Percentiles rank a stretch among this genome's conserved stretches.
Evolutionary conservation across 2,329 filamentous ascomycete genomes (phyloP).

Genomic region (Chalaropsis thielavioides): DNA sequence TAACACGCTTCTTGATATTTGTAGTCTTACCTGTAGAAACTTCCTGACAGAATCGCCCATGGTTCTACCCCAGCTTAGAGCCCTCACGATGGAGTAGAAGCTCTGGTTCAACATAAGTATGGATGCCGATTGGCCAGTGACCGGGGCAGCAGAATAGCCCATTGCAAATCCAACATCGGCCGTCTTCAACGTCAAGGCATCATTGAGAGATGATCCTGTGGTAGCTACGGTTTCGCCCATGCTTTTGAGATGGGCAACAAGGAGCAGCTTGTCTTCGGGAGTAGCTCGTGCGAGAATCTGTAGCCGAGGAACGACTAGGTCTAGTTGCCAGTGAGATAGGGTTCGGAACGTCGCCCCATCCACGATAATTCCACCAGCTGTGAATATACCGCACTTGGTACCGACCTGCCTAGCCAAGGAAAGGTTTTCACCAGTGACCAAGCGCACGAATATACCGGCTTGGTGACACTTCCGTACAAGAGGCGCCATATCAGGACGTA

Average conservation of each 20-base stretch:
- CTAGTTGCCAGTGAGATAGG: constrained; percentile 34
- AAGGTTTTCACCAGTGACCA: constrained; percentile 40
- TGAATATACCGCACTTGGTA: constrained; percentile 42
- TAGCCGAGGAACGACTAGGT: constrained; percentile 44
- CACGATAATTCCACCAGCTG: constrained; percentile 44
- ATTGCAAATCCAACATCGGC: constrained; percentile 55
- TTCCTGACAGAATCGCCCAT: constrained; percentile 51
- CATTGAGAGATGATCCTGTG: constrained; percentile 53
- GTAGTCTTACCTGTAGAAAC: constrained; percentile 38
- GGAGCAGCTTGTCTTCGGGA: constrained; percentile 52
- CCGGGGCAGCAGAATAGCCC: constrained; percentile 52
- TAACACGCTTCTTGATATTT: neutral
- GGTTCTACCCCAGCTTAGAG: constrained; percentile 46
- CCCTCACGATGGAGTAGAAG: constrained; percentile 48
- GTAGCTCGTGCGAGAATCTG: constrained; percentile 55
- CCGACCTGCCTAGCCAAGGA: constrained; percentile 33
- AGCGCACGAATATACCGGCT: constrained; percentile 52
- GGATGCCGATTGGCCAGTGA: constrained; percentile 46
- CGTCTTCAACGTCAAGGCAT: constrained; percentile 49
- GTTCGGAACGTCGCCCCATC: constrained; percentile 40
- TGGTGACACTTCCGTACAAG: constrained; percentile 48
- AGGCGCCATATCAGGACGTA: constrained; percentile 46
- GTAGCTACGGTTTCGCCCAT: constrained; percentile 53
- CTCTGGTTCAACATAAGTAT: constrained; percentile 51
- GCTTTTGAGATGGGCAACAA: constrained; percentile 49